Conservation (phyloP, 495 filamentous ascomycete species). For the Tuber microsphaerosporum region DNA sequence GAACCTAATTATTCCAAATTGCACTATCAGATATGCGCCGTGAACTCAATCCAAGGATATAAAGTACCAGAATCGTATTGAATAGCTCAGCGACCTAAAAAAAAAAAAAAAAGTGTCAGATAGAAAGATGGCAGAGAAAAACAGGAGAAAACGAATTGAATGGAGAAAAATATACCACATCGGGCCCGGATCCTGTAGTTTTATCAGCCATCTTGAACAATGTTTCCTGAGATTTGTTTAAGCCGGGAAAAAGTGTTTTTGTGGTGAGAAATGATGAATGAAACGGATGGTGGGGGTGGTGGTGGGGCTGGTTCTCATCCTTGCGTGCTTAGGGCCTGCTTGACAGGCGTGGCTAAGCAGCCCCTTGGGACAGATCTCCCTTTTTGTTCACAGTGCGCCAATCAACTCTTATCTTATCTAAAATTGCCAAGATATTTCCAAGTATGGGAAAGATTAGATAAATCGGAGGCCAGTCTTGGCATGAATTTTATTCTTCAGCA, state of each 20-base stretch:
- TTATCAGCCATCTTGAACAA: slow-evolving; percentile 7
- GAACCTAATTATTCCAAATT: slow-evolving; percentile 30
- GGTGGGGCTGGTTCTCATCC: neutral
- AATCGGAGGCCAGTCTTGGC: too few species aligned
- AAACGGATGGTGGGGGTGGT: neutral
- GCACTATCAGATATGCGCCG: slow-evolving; percentile 8
- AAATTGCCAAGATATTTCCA: too few species aligned
- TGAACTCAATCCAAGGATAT: slow-evolving; percentile 12
- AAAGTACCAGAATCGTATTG: slow-evolving; percentile 40
- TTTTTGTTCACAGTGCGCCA: too few species aligned
- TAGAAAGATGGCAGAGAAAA: slow-evolving; percentile 10
- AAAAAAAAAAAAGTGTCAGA: neutral
- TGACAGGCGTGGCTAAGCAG: too few species aligned
- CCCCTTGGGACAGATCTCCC: too few species aligned
- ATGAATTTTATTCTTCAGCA: too few species aligned
- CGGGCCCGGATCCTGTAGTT: slow-evolving; percentile 38
- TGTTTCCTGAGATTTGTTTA: slow-evolving; percentile 2
- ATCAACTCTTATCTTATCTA: too few species aligned
- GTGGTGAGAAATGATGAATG: neutral
- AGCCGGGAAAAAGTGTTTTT: neutral
- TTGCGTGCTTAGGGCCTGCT: too few species aligned
- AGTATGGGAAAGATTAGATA: too few species aligned
- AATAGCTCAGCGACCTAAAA: slow-evolving; percentile 39
- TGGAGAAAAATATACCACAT: slow-evolving; percentile 28
- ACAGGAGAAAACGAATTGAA: slow-evolving; percentile 9